phyloP scores from a whole-genome alignment of 1,139 yeast species.

The Candida pseudoviswanathii region DNA sequence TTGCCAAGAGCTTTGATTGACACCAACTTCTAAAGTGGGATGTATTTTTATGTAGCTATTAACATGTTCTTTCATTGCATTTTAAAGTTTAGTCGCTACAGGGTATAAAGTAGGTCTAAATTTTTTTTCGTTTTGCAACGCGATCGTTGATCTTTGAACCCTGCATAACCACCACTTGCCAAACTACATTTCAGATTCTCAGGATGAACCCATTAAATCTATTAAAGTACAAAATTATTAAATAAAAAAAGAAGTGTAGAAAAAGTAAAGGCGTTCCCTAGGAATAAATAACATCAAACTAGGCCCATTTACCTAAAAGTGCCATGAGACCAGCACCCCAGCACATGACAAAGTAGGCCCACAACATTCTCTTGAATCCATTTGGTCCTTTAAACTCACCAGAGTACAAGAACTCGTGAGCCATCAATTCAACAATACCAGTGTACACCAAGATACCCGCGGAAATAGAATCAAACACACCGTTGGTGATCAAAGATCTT shows the following conservation, averaged over 20 bases:
- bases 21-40: slow-evolving; percentile 46
- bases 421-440: slow-evolving; percentile 85
- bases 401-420: slow-evolving; percentile 80
- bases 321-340: slow-evolving; percentile 86
- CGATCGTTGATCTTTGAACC: too few relatives aligned
- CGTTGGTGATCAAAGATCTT: slow-evolving; percentile 69
- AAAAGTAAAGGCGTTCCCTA: neutral
- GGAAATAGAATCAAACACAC: slow-evolving; percentile 80
- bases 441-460: slow-evolving; percentile 86
- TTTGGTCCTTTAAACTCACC: slow-evolving; percentile 57
- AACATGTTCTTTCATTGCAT: neutral
- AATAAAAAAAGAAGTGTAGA: neutral
- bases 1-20: slow-evolving; percentile 54
- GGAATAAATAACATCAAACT: slow-evolving; percentile 12
- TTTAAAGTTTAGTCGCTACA: too few relatives aligned
- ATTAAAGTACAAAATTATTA: neutral
- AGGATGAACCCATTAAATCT: neutral
- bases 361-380: slow-evolving; percentile 43
- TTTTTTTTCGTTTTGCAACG: neutral
- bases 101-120: too few relatives aligned
- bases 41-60: too few relatives aligned
- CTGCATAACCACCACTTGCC: too few relatives aligned
- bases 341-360: slow-evolving; percentile 50
- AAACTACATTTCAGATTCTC: too few relatives aligned
- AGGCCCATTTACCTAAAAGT: slow-evolving; percentile 88